A percentile compares a stretch with the other conserved stretches of the same genome.
These are phyloP conservation scores for Yarrowia sp. DNA, from an alignment of 805 yeast genomes.

Conservation along the genomic window DNA sequence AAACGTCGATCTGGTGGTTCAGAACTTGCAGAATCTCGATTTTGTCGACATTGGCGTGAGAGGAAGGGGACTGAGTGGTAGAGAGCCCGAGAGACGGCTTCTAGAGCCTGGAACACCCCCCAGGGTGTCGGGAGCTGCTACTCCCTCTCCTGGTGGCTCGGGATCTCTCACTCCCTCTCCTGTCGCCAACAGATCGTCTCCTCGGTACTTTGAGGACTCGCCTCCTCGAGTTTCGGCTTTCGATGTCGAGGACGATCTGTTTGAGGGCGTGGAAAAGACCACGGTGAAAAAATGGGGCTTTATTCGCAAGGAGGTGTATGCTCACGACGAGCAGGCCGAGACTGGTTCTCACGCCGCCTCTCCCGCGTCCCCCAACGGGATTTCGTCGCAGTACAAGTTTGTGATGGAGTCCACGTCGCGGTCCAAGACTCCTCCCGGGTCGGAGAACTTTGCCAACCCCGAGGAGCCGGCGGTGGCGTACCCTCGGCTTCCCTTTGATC, in stretches of 20 bases:
- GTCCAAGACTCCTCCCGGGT: slow-evolving; percentile 18
- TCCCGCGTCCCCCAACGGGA: background rate
- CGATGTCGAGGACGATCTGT: slow-evolving; percentile 41
- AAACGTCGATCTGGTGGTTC: slow-evolving; percentile 16
- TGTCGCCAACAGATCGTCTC: background rate
- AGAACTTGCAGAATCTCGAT: slow-evolving; percentile 26
- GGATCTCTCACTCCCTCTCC: background rate
- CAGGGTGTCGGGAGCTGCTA: background rate
- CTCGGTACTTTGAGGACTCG: slow-evolving; percentile 30
- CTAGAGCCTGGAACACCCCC: slow-evolving; percentile 10
- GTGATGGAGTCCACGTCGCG: slow-evolving; percentile 34
- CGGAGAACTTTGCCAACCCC: background rate
- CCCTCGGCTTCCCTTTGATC: slow-evolving; percentile 30
- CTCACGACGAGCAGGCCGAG: slow-evolving; percentile 14
- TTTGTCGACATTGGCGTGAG: slow-evolving; percentile 33
- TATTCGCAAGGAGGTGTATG: slow-evolving; percentile 9
- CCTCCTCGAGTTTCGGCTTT: slow-evolving; percentile 32
- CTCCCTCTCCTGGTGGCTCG: background rate
- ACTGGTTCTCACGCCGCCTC: background rate
- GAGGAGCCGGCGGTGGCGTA: slow-evolving; percentile 20
- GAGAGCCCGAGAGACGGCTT: background rate
- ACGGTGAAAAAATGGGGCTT: slow-evolving; percentile 23
- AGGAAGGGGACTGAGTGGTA: background rate
- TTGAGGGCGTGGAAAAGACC: slow-evolving; percentile 3
- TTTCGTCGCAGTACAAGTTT: slow-evolving; percentile 25